Evolutionary conservation across 2,329 filamentous ascomycete species (phyloP).

Genomic region (Phialophora tarda): DNA sequence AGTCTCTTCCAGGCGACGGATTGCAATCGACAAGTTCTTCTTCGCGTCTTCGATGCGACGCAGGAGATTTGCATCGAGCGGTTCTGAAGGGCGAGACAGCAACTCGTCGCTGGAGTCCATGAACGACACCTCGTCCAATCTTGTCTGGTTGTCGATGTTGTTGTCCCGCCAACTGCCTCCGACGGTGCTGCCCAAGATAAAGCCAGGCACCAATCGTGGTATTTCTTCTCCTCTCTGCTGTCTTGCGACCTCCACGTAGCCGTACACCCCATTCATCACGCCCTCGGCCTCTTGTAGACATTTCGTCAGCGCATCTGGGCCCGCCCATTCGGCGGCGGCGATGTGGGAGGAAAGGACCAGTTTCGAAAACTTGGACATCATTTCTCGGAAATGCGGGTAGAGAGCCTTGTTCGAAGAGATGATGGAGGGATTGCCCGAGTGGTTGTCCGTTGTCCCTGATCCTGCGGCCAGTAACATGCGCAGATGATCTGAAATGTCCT

Average conservation of each 20-base stretch:
- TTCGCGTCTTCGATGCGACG: constrained; percentile 86
- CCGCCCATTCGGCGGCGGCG: constrained; percentile 92
- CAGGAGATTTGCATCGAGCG: constrained; percentile 76
- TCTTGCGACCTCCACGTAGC: constrained; percentile 92
- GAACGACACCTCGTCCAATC: constrained; percentile 69
- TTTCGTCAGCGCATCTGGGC: constrained; percentile 90
- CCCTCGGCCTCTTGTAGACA: constrained; percentile 97
- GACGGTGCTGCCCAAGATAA: constrained; percentile 80
- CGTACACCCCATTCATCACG: constrained; percentile 89
- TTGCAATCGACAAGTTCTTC: constrained; percentile 80
- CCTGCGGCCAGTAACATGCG: constrained; percentile 91
- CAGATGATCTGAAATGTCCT: constrained; percentile 96
- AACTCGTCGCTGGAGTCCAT: constrained; percentile 88
- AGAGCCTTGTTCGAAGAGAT: constrained; percentile 97
- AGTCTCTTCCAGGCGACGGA: constrained; percentile 85
- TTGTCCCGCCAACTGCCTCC: constrained; percentile 87
- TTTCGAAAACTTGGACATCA: constrained; percentile 99
- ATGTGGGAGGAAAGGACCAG: constrained; percentile 97
- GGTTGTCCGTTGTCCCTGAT: constrained; percentile 96
- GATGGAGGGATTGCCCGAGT: constrained; percentile 98
- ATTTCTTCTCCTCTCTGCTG: constrained; percentile 94
- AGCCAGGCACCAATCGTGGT: constrained; percentile 88
- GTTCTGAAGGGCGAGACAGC: constrained; percentile 71
- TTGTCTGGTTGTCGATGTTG: constrained; percentile 66
- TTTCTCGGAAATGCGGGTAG: constrained; percentile 96